A percentile compares a stretch with the other conserved stretches of the same genome.
phyloP scores from a whole-genome alignment of 1,284 basidiomycete genomes.

The Termitomyces sp. region DNA sequence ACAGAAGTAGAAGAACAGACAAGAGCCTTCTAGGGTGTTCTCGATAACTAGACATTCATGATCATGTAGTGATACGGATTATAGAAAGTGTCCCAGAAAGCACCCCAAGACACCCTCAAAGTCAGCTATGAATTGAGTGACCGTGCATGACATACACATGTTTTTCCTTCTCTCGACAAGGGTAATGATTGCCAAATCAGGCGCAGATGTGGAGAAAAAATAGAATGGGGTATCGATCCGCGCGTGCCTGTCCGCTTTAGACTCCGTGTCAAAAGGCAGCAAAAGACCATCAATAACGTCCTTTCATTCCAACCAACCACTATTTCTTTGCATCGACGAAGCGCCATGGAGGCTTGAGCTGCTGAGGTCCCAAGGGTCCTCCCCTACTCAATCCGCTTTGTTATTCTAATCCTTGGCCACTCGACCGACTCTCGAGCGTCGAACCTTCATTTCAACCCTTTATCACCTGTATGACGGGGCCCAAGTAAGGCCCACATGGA shows the following conservation, averaged over 20 bases:
- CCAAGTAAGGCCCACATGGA: conserved; percentile 48
- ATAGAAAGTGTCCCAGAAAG: background rate
- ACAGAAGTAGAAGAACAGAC: background rate
- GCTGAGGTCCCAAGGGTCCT: conserved; percentile 66
- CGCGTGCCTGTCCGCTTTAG: conserved; percentile 1
- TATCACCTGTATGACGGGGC: conserved; percentile 15
- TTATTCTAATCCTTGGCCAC: conserved; percentile 21
- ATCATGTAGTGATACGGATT: background rate
- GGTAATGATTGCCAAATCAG: background rate
- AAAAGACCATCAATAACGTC: background rate
- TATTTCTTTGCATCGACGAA: conserved; percentile 16
- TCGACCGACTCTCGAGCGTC: conserved; percentile 13
- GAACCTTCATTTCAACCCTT: conserved; percentile 5
- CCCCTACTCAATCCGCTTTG: conserved; percentile 42
- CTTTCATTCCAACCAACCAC: conserved; percentile 5
- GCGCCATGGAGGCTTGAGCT: conserved; percentile 65
- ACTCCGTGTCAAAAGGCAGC: background rate
- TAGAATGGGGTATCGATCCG: background rate
- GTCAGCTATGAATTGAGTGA: background rate
- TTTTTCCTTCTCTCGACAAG: background rate
- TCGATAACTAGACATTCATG: background rate
- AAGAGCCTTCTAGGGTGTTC: background rate
- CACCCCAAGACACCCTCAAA: background rate
- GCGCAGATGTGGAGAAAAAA: background rate
- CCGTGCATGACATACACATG: background rate